A percentile compares a stretch with the other conserved stretches of the same genome.
phyloP scores from a whole-genome alignment of 768 basidiomycete species.

The Calocera viscosa region DNA sequence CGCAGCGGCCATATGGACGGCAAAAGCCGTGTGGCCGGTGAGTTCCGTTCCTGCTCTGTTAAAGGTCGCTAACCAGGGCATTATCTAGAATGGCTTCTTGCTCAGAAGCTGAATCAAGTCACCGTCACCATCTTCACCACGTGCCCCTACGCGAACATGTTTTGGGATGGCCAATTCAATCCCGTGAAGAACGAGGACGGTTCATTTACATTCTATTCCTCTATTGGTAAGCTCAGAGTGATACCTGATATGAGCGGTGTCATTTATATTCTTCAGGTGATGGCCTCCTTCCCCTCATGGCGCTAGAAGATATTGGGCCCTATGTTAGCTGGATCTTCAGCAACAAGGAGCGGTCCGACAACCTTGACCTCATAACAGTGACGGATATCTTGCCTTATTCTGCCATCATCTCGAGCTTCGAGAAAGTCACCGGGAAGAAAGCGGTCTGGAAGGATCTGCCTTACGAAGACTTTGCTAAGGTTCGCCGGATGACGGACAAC shows the following conservation, averaged over 20 bases:
- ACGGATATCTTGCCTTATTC: conserved; percentile 32
- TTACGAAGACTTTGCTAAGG: conserved; percentile 28
- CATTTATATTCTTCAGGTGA: conserved; percentile 16
- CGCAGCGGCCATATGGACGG: conserved; percentile 32
- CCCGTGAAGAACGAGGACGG: conserved; percentile 31
- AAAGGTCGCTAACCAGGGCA: background rate
- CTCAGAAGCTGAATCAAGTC: conserved; percentile 23
- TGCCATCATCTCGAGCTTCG: conserved; percentile 30
- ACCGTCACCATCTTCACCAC: conserved; percentile 32
- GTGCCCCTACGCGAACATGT: conserved; percentile 35
- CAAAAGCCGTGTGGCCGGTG: conserved; percentile 34
- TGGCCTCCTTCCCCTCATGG: conserved; percentile 32
- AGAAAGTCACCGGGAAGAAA: conserved; percentile 29
- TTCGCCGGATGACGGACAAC: conserved; percentile 18
- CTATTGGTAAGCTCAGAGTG: conserved; percentile 16
- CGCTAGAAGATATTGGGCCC: conserved; percentile 32
- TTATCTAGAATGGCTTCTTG: conserved; percentile 18
- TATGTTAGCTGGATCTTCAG: conserved; percentile 33
- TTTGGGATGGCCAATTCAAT: conserved; percentile 28
- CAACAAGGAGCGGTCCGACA: conserved; percentile 29
- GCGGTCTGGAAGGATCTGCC: conserved; percentile 27
- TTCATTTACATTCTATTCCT: conserved; percentile 32
- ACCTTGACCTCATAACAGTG: conserved; percentile 30
- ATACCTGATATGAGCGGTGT: background rate
- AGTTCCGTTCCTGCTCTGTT: conserved; percentile 25